A percentile compares a stretch with the other conserved stretches of the same genome.
phyloP scores from a whole-genome alignment of 2,329 filamentous ascomycete genomes.

The Pseudogymnoascus sp. region DNA sequence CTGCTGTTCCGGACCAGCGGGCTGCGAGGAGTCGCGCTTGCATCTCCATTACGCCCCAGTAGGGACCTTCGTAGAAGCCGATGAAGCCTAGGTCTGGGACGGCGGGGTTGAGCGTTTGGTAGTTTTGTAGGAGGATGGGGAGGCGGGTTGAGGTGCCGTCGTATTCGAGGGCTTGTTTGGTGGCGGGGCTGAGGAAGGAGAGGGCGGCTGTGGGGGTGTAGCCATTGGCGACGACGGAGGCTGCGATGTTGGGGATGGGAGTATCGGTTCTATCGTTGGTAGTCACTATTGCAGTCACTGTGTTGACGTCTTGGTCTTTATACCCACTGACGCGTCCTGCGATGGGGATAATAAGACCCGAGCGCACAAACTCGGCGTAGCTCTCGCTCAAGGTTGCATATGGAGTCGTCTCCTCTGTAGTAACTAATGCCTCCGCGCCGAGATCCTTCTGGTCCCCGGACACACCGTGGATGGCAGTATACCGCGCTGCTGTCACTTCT shows the following conservation, averaged over 20 bases:
- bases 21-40: conserved; percentile 62
- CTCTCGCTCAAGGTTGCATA: conserved; percentile 19
- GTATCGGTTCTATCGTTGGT: conserved; percentile 25
- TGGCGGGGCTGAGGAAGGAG: conserved; percentile 49
- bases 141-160: conserved; percentile 37
- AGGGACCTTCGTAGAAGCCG: conserved; percentile 75
- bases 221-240: conserved; percentile 66
- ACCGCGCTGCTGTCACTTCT: conserved; percentile 45
- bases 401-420: conserved; percentile 8
- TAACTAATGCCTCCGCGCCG: conserved; percentile 3
- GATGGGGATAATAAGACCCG: conserved; percentile 17
- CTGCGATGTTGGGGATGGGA: conserved; percentile 47
- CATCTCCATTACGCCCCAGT: conserved; percentile 84
- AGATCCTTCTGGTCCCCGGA: conserved; percentile 31
- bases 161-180: conserved; percentile 50
- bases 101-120: conserved; percentile 51
- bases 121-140: conserved; percentile 58
- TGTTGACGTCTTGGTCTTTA: neutral
- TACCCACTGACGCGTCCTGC: conserved; percentile 8
- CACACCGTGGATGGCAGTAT: conserved; percentile 40
- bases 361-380: conserved; percentile 16
- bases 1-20: conserved; percentile 40
- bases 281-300: conserved; percentile 12
- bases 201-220: conserved; percentile 59
- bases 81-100: conserved; percentile 66